phyloP scores from a whole-genome alignment of 306 rosid genomes.

The Prinsepia uniflora region DNA sequence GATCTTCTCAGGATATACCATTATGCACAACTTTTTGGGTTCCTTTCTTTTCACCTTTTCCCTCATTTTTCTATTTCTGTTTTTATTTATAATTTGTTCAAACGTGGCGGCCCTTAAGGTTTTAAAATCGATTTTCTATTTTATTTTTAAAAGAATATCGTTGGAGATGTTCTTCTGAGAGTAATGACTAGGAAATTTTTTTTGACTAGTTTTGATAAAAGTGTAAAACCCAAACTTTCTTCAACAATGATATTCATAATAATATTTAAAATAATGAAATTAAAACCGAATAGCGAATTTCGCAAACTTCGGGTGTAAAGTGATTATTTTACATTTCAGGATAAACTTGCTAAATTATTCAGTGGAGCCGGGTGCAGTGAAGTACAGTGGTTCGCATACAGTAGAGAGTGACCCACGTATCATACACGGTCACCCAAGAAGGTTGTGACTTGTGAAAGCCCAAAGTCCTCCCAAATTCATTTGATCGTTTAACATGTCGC shows the following conservation, averaged over 20 bases:
- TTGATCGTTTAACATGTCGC: constrained; percentile 40
- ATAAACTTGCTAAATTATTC: not conserved
- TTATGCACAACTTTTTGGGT: not conserved
- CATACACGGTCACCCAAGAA: constrained; percentile 15
- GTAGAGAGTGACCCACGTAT: constrained; percentile 3
- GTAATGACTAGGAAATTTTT: too few species aligned
- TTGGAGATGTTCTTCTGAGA: too few species aligned
- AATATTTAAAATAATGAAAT: too few species aligned
- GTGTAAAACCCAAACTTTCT: too few species aligned
- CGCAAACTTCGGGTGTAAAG: too few species aligned
- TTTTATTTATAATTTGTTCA: not conserved
- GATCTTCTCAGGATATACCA: constrained; percentile 39
- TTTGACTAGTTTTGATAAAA: too few species aligned
- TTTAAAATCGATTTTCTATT: not conserved
- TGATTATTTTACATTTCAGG: not conserved
- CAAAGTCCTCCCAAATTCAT: constrained; percentile 17
- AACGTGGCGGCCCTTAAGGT: not conserved
- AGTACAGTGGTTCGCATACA: not conserved
- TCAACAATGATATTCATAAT: too few species aligned
- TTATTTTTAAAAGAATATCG: too few species aligned
- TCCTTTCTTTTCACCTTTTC: not conserved
- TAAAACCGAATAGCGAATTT: too few species aligned
- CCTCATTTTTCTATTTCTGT: not conserved
- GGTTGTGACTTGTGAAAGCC: constrained; percentile 1
- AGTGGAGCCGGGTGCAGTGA: constrained; percentile 1